These are phyloP conservation scores for Cryphonectria naterciae DNA, from an alignment of 2,329 filamentous ascomycete species.

Conservation along the genomic window DNA sequence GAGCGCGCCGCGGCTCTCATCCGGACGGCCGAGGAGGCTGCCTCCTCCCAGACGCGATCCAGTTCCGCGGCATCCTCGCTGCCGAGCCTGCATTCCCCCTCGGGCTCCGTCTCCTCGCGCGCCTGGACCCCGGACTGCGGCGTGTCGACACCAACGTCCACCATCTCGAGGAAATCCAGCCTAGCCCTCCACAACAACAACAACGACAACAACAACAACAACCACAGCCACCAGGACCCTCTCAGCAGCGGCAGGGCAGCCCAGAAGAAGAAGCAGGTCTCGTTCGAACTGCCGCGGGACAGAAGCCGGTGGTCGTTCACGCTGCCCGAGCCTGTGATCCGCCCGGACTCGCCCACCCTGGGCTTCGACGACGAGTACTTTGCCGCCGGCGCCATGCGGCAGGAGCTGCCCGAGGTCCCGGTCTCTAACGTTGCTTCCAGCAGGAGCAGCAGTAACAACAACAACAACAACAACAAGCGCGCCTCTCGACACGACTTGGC, in stretches of 20 bases:
- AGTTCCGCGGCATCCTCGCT: conserved; percentile 38
- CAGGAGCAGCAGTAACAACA: conserved; percentile 11
- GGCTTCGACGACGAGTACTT: conserved; percentile 54
- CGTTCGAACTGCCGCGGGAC: conserved; percentile 46
- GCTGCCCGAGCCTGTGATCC: conserved; percentile 52
- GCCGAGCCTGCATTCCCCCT: conserved; percentile 51
- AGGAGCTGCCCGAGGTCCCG: conserved; percentile 35
- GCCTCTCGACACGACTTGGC: conserved; percentile 12
- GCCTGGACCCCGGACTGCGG: conserved; percentile 47
- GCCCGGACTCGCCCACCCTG: conserved; percentile 64
- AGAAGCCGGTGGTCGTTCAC: conserved; percentile 38
- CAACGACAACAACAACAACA: not conserved
- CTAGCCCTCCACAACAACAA: conserved; percentile 26
- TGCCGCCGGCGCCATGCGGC: conserved; percentile 32
- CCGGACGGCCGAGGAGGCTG: conserved; percentile 48
- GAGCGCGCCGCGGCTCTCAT: conserved; percentile 53
- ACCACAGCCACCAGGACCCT: conserved; percentile 25
- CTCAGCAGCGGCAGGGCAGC: conserved; percentile 32
- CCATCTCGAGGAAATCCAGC: conserved; percentile 41
- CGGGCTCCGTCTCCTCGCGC: conserved; percentile 50
- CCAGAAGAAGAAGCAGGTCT: conserved; percentile 46
- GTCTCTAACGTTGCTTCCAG: not conserved
- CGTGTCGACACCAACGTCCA: conserved; percentile 53
- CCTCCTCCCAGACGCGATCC: conserved; percentile 42
- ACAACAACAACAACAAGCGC: conserved; percentile 27